Percentiles rank a stretch among this genome's conserved stretches.
These are phyloP conservation scores for Sclerospora graminicola DNA, from an alignment of 352 stramenopile species.

Conservation along the genomic window DNA sequence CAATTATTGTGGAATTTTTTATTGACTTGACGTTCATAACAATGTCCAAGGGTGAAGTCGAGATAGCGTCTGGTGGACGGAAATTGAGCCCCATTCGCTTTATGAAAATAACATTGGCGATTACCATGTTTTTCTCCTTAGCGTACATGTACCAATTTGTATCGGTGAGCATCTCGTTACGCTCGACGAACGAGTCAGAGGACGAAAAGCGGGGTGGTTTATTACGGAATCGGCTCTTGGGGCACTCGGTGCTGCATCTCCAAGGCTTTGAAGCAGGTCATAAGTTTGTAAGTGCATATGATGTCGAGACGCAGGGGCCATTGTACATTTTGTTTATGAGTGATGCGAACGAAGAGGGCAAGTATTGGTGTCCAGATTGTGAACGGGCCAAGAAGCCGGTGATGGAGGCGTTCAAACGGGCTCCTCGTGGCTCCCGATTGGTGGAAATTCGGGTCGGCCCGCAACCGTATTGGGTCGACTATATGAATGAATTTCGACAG, in stretches of 20 bases:
- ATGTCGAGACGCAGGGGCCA: constrained; percentile 48
- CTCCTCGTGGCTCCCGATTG: constrained; percentile 45
- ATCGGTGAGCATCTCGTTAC: constrained; percentile 31
- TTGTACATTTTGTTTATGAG: constrained; percentile 77
- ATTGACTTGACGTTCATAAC: too few relatives aligned
- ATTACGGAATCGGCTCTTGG: constrained; percentile 36
- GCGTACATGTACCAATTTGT: constrained; percentile 72
- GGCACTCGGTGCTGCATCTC: constrained; percentile 50
- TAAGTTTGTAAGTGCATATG: constrained; percentile 72
- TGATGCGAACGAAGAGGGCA: constrained; percentile 46
- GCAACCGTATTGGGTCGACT: constrained; percentile 49
- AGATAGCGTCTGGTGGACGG: background rate
- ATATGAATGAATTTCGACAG: constrained; percentile 73
- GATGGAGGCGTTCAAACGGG: constrained; percentile 59
- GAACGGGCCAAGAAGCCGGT: constrained; percentile 56
- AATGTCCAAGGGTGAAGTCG: constrained; percentile 10
- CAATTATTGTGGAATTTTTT: too few relatives aligned
- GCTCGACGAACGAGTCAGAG: constrained; percentile 13
- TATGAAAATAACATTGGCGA: constrained; percentile 58
- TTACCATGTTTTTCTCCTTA: constrained; percentile 45
- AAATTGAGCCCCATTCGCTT: constrained; percentile 49
- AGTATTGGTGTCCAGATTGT: constrained; percentile 79
- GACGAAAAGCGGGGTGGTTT: constrained; percentile 7
- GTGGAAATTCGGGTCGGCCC: constrained; percentile 64
- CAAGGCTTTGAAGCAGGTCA: constrained; percentile 63